These are phyloP conservation scores for Naganishia sp. DNA, from an alignment of 1,284 basidiomycete species.

Conservation along the genomic window DNA sequence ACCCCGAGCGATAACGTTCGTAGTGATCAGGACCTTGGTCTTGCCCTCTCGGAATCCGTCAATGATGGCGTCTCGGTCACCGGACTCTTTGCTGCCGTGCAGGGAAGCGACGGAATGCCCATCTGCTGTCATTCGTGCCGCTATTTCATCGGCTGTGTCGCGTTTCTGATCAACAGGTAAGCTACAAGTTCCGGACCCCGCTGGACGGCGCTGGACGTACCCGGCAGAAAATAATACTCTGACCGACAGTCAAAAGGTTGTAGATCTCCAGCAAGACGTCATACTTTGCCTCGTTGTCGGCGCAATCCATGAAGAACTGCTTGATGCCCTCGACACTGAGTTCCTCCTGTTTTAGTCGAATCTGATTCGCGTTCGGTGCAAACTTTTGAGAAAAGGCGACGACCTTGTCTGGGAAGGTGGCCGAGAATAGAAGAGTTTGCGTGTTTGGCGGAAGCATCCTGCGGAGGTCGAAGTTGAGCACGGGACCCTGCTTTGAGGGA, in stretches of 20 bases:
- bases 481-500: no score
- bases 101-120: constrained; percentile 96
- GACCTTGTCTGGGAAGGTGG: constrained; percentile 94
- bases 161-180: constrained; percentile 63
- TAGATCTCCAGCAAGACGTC: constrained; percentile 92
- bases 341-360: constrained; percentile 92
- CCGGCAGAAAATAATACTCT: constrained; percentile 96
- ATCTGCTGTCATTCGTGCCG: constrained; percentile 83
- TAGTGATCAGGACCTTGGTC: constrained; percentile 97
- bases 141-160: constrained; percentile 89
- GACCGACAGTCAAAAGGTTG: constrained; percentile 87
- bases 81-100: constrained; percentile 88
- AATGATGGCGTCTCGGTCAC: constrained; percentile 87
- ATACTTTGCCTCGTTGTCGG: constrained; percentile 87
- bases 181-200: constrained; percentile 1
- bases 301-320: constrained; percentile 97
- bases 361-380: constrained; percentile 93
- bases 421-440: constrained; percentile 96
- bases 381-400: constrained; percentile 86
- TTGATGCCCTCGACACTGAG: constrained; percentile 91
- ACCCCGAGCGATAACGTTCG: constrained; percentile 96
- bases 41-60: constrained; percentile 94
- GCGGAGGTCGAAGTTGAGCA: not conserved
- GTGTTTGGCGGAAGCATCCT: constrained; percentile 55
- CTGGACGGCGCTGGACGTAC: constrained; percentile 54